phyloP scores from a whole-genome alignment of 2,329 filamentous ascomycete species.

The Pseudocercospora cruenta region DNA sequence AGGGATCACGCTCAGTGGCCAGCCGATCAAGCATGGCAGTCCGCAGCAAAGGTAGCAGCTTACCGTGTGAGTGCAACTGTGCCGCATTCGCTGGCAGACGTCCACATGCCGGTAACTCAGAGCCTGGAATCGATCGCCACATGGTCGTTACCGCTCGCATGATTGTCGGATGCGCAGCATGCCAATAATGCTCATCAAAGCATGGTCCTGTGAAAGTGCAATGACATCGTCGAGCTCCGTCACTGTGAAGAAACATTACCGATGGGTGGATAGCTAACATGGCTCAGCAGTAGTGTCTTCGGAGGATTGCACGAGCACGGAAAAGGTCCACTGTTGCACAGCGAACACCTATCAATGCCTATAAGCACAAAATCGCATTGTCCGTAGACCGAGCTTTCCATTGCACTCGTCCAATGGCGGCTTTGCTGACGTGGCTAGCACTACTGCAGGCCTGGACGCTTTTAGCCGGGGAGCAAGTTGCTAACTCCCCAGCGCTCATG shows the following conservation, averaged over 20 bases:
- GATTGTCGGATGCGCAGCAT: neutral
- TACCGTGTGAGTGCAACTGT: neutral
- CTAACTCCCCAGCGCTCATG: neutral
- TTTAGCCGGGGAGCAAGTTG: neutral
- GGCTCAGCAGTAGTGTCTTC: neutral
- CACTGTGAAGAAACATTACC: neutral
- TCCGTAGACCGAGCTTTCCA: neutral
- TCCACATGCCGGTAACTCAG: neutral
- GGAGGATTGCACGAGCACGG: neutral
- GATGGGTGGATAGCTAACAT: neutral
- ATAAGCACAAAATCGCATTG: neutral
- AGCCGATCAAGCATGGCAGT: neutral
- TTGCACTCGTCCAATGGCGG: neutral
- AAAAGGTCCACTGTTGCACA: neutral
- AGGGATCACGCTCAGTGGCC: neutral
- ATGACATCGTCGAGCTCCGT: neutral
- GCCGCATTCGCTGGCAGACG: neutral
- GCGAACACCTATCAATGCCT: slow-evolving; percentile 2
- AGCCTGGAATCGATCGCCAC: neutral
- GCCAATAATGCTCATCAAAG: neutral
- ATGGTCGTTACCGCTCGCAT: neutral
- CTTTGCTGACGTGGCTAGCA: slow-evolving; percentile 1
- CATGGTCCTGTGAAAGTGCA: neutral
- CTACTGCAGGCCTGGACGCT: slow-evolving; percentile 1
- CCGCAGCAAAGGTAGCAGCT: neutral